Evolutionary conservation across 495 filamentous ascomycete species (phyloP), one percentile per base, ranked within the genome.

Genomic region (Trichoderma erinaceum): DNA sequence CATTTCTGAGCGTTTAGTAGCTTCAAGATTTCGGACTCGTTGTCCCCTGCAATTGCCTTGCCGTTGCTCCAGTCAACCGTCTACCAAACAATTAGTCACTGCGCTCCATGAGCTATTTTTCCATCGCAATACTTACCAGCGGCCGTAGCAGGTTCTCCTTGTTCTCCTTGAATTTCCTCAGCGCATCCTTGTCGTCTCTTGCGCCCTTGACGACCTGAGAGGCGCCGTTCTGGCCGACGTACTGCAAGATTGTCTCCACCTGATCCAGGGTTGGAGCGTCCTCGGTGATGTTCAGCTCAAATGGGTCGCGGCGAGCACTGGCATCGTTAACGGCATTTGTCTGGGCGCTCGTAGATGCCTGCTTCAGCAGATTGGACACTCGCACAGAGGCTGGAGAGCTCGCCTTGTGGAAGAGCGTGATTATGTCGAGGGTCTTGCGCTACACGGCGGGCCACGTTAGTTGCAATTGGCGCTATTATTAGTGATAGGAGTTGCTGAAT

Each of bases 31-130:
- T 91, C 90, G 15, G 91, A 93, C 80, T 94, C 87, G 69, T 89
- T 84, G 63, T 90, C 89, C 8, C 91, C 90, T 65, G 86, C 81
- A 38, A 91, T 84, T 73, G 88, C 92, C 74, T 85, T 87, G 67
- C 95, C 96, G 78, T 93, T 92, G 69, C 89, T 88, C 96, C 95
- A 99, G 77, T 98, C 95, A 29, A 99, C 96, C 66, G 84, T 85
- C 90, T 93, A 73, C 67, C 23, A 41, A 75, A 41, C 8, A 10
- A 27, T 66, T 66, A 48, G 65, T 66, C 2, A 66, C 4, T 15
- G 11, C 13, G 25, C 25, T 27, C 44, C 38, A 27, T n/a, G 13
- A 32, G 38, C 16, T 41, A 3, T 50, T 16, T 66, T 29, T 35
- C 27, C 3, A 8, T 21, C 23, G 16, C 12, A 21, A 32, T 66